A percentile compares a stretch with the other conserved stretches of the same genome.
Evolutionary conservation across 129 eudicot species (phyloP).

Genomic region (Glebionis coronaria): DNA sequence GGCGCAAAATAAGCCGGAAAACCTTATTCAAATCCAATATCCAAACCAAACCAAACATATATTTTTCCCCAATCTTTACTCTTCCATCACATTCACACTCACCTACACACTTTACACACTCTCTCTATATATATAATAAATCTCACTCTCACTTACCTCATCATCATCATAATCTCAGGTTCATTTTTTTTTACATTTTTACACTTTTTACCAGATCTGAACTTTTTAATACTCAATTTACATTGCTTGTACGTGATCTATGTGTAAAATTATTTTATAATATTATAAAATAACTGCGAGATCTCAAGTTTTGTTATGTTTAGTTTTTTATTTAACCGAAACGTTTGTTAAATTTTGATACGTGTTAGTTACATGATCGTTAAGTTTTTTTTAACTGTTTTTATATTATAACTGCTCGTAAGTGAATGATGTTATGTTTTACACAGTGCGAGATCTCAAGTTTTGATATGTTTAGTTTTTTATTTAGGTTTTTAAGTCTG

Average conservation of each 20-base stretch:
- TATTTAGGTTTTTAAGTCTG: neutral
- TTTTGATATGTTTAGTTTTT: no score
- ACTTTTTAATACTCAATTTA: no score
- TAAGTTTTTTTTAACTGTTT: no score
- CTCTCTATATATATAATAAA: conserved; percentile 4
- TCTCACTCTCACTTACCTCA: conserved; percentile 21
- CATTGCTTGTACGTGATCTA: neutral
- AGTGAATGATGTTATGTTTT: no score
- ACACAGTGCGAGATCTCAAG: no score
- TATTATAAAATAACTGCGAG: no score
- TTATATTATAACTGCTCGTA: no score
- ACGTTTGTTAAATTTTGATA: neutral
- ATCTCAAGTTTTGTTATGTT: conserved; percentile 25
- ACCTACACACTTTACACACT: conserved; percentile 13
- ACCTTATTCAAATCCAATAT: conserved; percentile 24
- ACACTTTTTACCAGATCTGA: neutral
- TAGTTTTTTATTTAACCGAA: neutral
- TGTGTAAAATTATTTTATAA: no score
- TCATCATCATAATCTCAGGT: conserved; percentile 2
- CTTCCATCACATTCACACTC: conserved; percentile 19
- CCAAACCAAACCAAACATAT: conserved; percentile 13
- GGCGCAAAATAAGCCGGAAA: conserved; percentile 37
- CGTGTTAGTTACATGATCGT: conserved; percentile 7
- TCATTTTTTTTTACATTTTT: neutral
- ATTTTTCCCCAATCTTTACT: conserved; percentile 15